These are phyloP conservation scores for Elongisporangium senticosum DNA, from an alignment of 352 stramenopile species.

Conservation along the genomic window DNA sequence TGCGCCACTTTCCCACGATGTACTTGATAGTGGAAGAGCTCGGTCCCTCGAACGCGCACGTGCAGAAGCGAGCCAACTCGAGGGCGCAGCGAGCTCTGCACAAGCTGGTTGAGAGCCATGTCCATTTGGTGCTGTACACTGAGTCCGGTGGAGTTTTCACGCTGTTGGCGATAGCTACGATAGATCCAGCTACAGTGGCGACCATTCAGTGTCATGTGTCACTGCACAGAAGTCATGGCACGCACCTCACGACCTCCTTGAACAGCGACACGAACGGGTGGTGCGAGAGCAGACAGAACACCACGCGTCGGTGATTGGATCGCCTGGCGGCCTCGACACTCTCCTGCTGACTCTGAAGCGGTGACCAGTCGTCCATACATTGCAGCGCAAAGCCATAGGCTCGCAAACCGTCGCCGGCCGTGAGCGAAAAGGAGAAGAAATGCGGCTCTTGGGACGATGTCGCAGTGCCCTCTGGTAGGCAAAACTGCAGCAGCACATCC, in stretches of 20 bases:
- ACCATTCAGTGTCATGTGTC: not conserved
- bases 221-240: not conserved
- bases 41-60: constrained; percentile 24
- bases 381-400: constrained; percentile 73
- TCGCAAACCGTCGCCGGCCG: constrained; percentile 55
- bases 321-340: not conserved
- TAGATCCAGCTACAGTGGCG: constrained; percentile 47
- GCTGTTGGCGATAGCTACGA: constrained; percentile 23
- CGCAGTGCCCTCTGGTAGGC: constrained; percentile 50
- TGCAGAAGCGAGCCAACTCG: constrained; percentile 25
- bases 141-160: constrained; percentile 9
- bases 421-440: constrained; percentile 82
- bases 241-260: constrained; percentile 64
- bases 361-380: constrained; percentile 31
- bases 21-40: constrained; percentile 56
- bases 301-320: constrained; percentile 2
- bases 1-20: constrained; percentile 53
- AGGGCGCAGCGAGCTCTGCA: constrained; percentile 22
- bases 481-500: constrained; percentile 43
- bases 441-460: constrained; percentile 53
- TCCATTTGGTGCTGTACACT: not conserved
- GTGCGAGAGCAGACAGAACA: constrained; percentile 75
- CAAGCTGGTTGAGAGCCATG: constrained; percentile 22
- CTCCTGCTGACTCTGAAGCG: not conserved
- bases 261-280: constrained; percentile 81